Percentiles rank a stretch among this genome's conserved stretches.
Evolutionary conservation across 805 yeast genomes (phyloP).

Genomic region (Hanseniaspora singularis): DNA sequence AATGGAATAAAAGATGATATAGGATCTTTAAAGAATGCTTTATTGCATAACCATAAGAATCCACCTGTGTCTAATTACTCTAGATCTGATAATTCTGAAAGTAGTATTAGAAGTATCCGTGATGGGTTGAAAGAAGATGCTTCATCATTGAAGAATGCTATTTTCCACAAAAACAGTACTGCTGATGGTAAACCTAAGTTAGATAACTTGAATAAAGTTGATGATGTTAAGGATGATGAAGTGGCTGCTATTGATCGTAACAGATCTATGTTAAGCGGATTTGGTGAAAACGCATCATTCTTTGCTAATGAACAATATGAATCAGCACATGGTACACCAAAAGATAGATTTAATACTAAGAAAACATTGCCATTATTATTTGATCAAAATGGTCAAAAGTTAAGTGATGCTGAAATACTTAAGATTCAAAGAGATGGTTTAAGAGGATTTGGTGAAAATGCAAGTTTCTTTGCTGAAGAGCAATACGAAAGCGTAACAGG

Average conservation of each 20-base stretch:
- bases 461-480: conserved; percentile 34
- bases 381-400: conserved; percentile 1
- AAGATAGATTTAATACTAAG: conserved; percentile 1
- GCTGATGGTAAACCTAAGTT: background rate
- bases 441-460: conserved; percentile 39
- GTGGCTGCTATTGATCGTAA: conserved; percentile 4
- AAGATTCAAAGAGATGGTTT: conserved; percentile 29
- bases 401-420: conserved; percentile 24
- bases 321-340: conserved; percentile 7
- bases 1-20: conserved; percentile 19
- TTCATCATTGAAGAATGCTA: conserved; percentile 18
- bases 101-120: conserved; percentile 15
- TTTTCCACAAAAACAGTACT: conserved; percentile 15
- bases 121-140: conserved; percentile 18
- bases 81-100: background rate
- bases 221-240: conserved; percentile 2
- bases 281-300: conserved; percentile 23
- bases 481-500: conserved; percentile 27
- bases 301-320: conserved; percentile 23
- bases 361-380: background rate
- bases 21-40: conserved; percentile 17
- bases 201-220: no score
- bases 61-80: background rate
- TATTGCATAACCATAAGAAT: conserved; percentile 4
- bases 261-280: conserved; percentile 19